Evolutionary conservation across 2,329 filamentous ascomycete species (phyloP).

Genomic region (Truncatella angustata): DNA sequence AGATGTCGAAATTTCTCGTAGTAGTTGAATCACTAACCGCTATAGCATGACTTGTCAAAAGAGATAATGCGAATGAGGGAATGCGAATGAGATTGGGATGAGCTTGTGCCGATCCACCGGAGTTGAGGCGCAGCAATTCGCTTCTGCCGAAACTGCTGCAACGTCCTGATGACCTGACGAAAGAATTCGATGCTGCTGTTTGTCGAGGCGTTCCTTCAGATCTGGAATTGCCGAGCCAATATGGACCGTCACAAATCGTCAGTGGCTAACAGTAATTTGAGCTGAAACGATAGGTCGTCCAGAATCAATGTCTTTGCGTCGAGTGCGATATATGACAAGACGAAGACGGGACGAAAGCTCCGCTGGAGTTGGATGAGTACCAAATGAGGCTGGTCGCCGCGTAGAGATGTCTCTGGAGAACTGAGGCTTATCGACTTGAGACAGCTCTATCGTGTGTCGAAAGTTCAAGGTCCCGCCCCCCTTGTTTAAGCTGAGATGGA

Average conservation of each 20-base stretch:
- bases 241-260: neutral
- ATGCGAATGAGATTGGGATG: neutral
- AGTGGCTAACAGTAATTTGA: neutral
- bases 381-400: too few relatives aligned
- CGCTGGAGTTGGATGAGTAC: too few relatives aligned
- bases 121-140: constrained; percentile 10
- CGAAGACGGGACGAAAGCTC: too few relatives aligned
- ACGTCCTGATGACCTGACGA: neutral
- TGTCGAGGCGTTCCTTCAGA: too few relatives aligned
- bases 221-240: too few relatives aligned
- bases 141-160: neutral
- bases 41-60: constrained; percentile 5
- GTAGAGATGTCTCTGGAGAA: too few relatives aligned
- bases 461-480: neutral
- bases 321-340: neutral
- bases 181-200: too few relatives aligned
- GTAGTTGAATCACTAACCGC: neutral
- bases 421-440: too few relatives aligned
- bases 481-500: constrained; percentile 12
- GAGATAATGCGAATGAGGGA: neutral
- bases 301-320: neutral
- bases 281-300: neutral
- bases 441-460: neutral
- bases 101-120: neutral
- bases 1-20: neutral